phyloP scores from a whole-genome alignment of 495 filamentous ascomycete genomes.

The Podospora conica region DNA sequence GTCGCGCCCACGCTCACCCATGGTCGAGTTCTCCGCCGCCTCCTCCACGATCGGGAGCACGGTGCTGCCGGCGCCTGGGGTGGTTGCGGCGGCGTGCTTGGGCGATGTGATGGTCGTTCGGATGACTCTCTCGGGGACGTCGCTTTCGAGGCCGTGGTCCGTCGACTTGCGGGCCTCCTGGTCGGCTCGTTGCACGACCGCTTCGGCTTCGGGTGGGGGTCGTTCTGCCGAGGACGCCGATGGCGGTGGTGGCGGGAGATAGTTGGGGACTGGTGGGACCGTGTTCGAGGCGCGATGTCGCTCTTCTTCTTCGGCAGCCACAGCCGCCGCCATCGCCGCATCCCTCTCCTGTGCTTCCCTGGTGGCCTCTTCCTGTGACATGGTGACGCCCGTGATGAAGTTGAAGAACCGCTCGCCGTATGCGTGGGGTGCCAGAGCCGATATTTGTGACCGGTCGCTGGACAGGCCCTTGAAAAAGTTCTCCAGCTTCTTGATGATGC shows the following conservation, averaged over 20 bases:
- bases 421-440: conserved; percentile 80
- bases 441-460: conserved; percentile 75
- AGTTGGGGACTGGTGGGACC: conserved; percentile 38
- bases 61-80: conserved; percentile 45
- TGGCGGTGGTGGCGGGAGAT: conserved; percentile 40
- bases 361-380: conserved; percentile 74
- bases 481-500: conserved; percentile 79
- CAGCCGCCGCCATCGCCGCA: conserved; percentile 33
- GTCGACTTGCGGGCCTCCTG: conserved; percentile 31
- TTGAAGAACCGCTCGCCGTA: conserved; percentile 93
- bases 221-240: conserved; percentile 39
- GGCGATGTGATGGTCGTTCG: conserved; percentile 43
- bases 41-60: conserved; percentile 92
- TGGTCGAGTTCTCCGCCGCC: conserved; percentile 70
- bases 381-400: conserved; percentile 87
- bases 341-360: conserved; percentile 52
- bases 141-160: conserved; percentile 41
- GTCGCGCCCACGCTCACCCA: conserved; percentile 42
- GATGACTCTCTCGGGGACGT: conserved; percentile 39
- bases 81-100: conserved; percentile 45
- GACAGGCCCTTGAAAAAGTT: conserved; percentile 91
- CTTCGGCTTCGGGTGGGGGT: conserved; percentile 37
- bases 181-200: conserved; percentile 28
- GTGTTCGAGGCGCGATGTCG: conserved; percentile 26
- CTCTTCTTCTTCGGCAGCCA: conserved; percentile 27